Evolutionary conservation across 805 yeast species (phyloP), one percentile per base, ranked within the genome.

Genomic region (Lipomyces yamanashiensis): DNA sequence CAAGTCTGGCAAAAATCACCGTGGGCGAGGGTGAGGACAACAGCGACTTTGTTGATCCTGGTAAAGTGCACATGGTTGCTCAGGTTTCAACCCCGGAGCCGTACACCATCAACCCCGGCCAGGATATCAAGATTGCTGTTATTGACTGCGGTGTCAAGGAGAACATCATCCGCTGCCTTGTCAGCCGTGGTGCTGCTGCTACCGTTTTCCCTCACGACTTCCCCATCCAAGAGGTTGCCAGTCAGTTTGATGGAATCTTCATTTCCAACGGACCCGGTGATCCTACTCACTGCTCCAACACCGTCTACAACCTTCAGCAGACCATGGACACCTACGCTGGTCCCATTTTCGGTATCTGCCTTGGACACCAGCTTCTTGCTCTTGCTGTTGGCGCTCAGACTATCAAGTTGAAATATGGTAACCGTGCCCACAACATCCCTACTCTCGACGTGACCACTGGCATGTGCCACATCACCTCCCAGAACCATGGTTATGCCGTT

Each of bases 91-190:
- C 99, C 59, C 92, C 92, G 79, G 89, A 92, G 56, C 98, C 98
- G 48, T 95, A 90, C 87, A 95, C 90, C 72, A 83, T 95, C 54
- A 77, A 80, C 53, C 79, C 82, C 53, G 67, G 70, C 43, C 69
- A 71, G 49, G 83, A 84, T 71, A 84, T 85, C 72, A 97, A 93
- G 75, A 87, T 95, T 71, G 97, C 98, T 13, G 92, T 95, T 44
- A 82, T 95, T 63, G 99, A 95, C 78, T 95, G 99, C 78, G 99
- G 99, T 75, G 98, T 95, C 70, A 95, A 95, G 81, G 98, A 95
- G 79, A 95, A 95, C 80, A 95, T 95, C 69, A 82, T 95, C 75
- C 87, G 99, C 79, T 92, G 97, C 67, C 83, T 95, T 55, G 98
- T 90, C 37, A 84, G 90, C 69, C 88, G 99, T 78, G 99, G 98